Percentiles rank a stretch among this genome's conserved stretches.
Conservation (phyloP, 1,284 basidiomycete genomes). For the Cryptococcus hybrid region DNA sequence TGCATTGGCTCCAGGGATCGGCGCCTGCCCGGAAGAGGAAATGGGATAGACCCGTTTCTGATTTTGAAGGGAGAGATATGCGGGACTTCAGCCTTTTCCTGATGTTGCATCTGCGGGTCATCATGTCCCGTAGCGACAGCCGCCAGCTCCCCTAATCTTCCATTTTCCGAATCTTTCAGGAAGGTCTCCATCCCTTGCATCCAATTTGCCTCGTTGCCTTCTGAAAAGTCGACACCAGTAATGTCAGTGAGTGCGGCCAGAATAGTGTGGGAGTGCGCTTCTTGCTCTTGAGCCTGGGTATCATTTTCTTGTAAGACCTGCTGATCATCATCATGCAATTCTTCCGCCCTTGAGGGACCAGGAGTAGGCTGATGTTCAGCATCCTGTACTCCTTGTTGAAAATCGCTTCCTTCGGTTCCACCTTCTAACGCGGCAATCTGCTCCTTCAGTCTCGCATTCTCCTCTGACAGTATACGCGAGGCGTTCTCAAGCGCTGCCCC, state of each 20-base stretch:
- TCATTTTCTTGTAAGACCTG: not conserved
- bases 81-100: not conserved
- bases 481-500: slow-evolving; percentile 35
- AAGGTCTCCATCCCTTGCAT: slow-evolving; percentile 40
- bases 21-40: not conserved
- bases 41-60: not conserved
- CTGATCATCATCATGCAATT: not conserved
- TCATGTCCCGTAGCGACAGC: slow-evolving; percentile 34
- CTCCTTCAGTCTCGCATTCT: slow-evolving; percentile 40
- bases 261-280: slow-evolving; percentile 38
- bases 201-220: slow-evolving; percentile 27
- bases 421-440: slow-evolving; percentile 35
- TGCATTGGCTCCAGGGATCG: slow-evolving; percentile 3
- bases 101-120: not conserved
- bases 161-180: slow-evolving; percentile 32
- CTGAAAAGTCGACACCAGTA: slow-evolving; percentile 21
- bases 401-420: not conserved
- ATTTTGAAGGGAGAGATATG: not conserved
- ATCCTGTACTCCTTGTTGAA: not conserved
- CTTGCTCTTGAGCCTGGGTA: slow-evolving; percentile 12
- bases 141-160: slow-evolving; percentile 41
- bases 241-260: slow-evolving; percentile 34
- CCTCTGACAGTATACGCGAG: slow-evolving; percentile 31
- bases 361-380: not conserved
- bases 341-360: not conserved